Evolutionary conservation across 1,139 yeast genomes (phyloP).

Genomic region (Taphrina pruni): DNA sequence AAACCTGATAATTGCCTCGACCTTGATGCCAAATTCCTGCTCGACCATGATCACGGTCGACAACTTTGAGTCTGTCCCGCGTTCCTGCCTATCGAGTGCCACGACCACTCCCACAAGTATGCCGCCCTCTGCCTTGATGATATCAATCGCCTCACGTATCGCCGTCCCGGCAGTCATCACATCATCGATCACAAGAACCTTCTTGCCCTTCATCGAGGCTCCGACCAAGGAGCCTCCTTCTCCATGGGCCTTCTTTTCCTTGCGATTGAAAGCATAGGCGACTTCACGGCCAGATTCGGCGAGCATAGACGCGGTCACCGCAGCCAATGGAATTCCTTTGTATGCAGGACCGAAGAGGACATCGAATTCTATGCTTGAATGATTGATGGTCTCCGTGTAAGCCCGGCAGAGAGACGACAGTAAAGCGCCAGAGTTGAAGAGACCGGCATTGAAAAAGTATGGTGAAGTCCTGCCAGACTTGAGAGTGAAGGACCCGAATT

Average conservation of each 20-base stretch:
- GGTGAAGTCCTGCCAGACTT: slow-evolving; percentile 96
- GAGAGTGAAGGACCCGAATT: slow-evolving; percentile 50
- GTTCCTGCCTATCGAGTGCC: slow-evolving; percentile 94
- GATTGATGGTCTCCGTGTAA: slow-evolving; percentile 84
- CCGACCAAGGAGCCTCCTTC: slow-evolving; percentile 98
- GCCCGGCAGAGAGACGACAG: slow-evolving; percentile 81
- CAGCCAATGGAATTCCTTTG: slow-evolving; percentile 95
- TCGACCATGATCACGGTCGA: slow-evolving; percentile 86
- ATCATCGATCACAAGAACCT: slow-evolving; percentile 86
- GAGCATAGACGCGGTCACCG: slow-evolving; percentile 86
- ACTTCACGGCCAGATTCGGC: slow-evolving; percentile 69
- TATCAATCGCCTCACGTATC: slow-evolving; percentile 86
- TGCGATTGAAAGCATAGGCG: slow-evolving; percentile 57
- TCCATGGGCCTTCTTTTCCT: slow-evolving; percentile 95
- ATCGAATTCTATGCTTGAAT: slow-evolving; percentile 78
- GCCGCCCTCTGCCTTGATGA: slow-evolving; percentile 75
- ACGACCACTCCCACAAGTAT: slow-evolving; percentile 80
- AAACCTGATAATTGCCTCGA: slow-evolving; percentile 76
- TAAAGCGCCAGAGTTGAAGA: slow-evolving; percentile 79
- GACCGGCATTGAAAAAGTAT: slow-evolving; percentile 92
- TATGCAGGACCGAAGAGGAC: slow-evolving; percentile 96
- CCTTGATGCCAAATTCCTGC: slow-evolving; percentile 76
- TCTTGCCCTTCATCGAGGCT: slow-evolving; percentile 69
- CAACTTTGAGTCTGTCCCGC: slow-evolving; percentile 66
- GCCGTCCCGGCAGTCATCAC: slow-evolving; percentile 99